phyloP scores from a whole-genome alignment of 2,329 filamentous ascomycete species.

The Trichoderma sp. region DNA sequence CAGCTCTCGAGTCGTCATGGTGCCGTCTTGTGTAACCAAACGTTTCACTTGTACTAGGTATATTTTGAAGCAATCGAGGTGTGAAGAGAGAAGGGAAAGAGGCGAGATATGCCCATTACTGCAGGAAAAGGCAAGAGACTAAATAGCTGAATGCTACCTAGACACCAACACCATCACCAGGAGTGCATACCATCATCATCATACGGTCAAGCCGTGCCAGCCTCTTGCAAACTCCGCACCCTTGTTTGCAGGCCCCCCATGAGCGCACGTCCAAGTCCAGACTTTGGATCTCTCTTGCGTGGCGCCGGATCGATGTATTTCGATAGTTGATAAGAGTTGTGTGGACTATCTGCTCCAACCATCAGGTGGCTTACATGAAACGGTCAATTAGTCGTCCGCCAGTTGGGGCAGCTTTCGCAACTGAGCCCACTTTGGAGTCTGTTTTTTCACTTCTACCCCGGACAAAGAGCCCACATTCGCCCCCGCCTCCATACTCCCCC shows the following conservation, averaged over 20 bases:
- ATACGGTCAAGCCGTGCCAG: conserved; percentile 8
- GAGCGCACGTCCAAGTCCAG: neutral
- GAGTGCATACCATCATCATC: neutral
- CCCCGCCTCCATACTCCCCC: conserved; percentile 15
- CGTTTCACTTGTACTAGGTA: neutral
- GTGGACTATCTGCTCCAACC: conserved; percentile 13
- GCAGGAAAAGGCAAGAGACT: neutral
- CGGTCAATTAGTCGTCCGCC: neutral
- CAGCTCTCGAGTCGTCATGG: conserved; percentile 3
- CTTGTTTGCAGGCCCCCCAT: neutral
- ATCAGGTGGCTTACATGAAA: conserved; percentile 12
- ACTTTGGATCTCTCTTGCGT: neutral
- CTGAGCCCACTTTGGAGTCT: neutral
- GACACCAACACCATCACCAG: neutral
- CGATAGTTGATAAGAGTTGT: conserved; percentile 15
- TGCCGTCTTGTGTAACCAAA: conserved; percentile 1
- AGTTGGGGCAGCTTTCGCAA: conserved; percentile 9
- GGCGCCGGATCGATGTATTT: conserved; percentile 7
- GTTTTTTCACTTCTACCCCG: conserved; percentile 3
- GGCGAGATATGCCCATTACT: neutral
- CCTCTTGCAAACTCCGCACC: conserved; percentile 1
- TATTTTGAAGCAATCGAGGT: neutral
- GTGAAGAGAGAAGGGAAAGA: neutral
- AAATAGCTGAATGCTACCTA: conserved; percentile 16
- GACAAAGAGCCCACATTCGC: neutral